phyloP scores from a whole-genome alignment of 192 early-diverging fungal species.

The Coemansia sp. region DNA sequence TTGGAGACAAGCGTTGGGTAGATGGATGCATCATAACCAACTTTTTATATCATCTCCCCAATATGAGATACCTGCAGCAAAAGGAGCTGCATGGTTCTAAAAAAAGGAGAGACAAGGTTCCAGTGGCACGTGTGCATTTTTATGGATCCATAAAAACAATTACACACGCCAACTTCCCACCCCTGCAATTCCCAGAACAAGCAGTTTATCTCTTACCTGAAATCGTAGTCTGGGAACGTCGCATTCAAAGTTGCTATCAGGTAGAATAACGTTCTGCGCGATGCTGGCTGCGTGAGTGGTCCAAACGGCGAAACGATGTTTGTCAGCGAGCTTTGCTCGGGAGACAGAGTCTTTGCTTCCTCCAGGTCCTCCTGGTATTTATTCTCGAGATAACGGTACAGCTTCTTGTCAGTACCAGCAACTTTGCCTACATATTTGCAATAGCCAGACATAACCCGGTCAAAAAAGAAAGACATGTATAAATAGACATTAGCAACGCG shows the following conservation, averaged over 20 bases:
- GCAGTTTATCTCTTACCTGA: conserved; percentile 71
- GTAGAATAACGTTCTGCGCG: conserved; percentile 89
- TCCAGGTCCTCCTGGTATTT: conserved; percentile 72
- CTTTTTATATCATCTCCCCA: neutral
- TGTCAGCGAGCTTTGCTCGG: conserved; percentile 63
- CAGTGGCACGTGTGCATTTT: neutral
- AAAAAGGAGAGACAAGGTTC: neutral
- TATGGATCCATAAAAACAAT: neutral
- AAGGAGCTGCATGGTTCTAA: conserved; percentile 1
- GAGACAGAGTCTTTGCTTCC: conserved; percentile 62
- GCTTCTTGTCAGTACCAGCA: conserved; percentile 90
- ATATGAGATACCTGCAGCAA: neutral
- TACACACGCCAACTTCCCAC: neutral
- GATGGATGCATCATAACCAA: too few relatives aligned
- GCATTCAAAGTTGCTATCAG: conserved; percentile 94
- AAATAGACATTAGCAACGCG: conserved; percentile 2
- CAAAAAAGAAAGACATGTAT: neutral
- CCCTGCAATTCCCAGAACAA: neutral
- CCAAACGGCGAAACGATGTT: conserved; percentile 83
- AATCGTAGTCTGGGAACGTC: conserved; percentile 96
- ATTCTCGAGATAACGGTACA: conserved; percentile 83
- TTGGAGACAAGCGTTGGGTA: too few relatives aligned
- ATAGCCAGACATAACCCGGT: neutral
- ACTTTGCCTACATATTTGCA: conserved; percentile 70
- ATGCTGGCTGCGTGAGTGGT: conserved; percentile 80